These are phyloP conservation scores for Trichoderma gamsii DNA, from an alignment of 495 filamentous ascomycete species.

Conservation along the genomic window DNA sequence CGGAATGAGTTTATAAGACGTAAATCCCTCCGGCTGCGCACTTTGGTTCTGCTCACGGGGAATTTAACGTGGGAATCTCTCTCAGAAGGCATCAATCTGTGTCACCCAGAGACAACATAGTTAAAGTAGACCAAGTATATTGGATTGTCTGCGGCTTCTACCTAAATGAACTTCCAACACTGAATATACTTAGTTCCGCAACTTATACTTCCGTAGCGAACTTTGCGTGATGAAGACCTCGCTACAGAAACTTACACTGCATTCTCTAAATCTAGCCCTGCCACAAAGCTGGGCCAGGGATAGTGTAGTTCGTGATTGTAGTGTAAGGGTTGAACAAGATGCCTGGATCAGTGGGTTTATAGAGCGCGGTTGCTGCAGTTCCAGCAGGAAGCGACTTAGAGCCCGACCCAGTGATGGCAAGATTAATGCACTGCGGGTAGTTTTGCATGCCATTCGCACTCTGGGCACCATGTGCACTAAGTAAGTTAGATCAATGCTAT, in stretches of 20 bases:
- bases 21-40: too few species aligned
- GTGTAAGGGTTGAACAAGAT: conserved; percentile 38
- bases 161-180: neutral
- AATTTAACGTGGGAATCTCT: too few species aligned
- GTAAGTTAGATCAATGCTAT: neutral
- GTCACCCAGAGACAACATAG: neutral
- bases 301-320: conserved; percentile 41
- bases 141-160: neutral
- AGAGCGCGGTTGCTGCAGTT: conserved; percentile 14
- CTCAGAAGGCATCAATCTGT: neutral
- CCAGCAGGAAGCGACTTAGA: conserved; percentile 37
- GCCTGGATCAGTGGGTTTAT: conserved; percentile 29
- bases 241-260: neutral
- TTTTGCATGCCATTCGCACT: conserved; percentile 54
- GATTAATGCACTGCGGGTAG: conserved; percentile 64
- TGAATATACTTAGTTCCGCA: neutral
- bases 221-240: neutral
- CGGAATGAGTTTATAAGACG: too few species aligned
- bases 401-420: conserved; percentile 56
- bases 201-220: neutral
- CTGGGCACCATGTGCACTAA: conserved; percentile 44
- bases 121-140: neutral
- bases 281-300: conserved; percentile 36
- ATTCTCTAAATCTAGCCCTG: neutral
- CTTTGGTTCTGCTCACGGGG: too few species aligned